Conservation (phyloP, 2,329 filamentous ascomycete species). For the Aspergillus pseudoviridinutans region DNA sequence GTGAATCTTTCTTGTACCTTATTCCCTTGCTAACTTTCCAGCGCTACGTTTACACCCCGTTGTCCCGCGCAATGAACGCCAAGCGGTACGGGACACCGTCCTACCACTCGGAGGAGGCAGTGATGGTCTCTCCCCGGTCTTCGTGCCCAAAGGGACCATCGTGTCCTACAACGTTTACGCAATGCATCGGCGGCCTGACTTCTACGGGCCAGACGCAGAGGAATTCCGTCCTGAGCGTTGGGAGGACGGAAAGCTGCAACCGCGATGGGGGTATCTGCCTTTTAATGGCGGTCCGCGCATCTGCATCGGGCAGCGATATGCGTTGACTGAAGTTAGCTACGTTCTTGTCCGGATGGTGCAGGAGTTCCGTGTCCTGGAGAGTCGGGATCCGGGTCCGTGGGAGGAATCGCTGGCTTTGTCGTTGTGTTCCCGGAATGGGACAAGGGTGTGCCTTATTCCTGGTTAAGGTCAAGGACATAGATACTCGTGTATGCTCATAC, state of each 20-base stretch:
- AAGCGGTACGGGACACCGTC: too few species aligned
- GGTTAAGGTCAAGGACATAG: too few species aligned
- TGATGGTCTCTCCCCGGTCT: too few species aligned
- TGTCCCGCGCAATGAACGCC: too few species aligned
- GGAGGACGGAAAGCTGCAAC: conserved; percentile 12
- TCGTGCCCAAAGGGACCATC: too few species aligned
- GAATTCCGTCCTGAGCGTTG: conserved; percentile 6
- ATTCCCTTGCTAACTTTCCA: not conserved
- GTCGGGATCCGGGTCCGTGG: conserved; percentile 5
- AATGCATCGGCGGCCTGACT: too few species aligned
- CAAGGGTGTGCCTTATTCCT: not conserved
- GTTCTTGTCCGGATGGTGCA: conserved; percentile 5
- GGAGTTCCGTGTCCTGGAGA: conserved; percentile 1
- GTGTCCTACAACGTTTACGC: too few species aligned
- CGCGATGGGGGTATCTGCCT: conserved; percentile 34
- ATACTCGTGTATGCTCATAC: too few species aligned
- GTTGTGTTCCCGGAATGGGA: not conserved
- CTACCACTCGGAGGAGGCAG: too few species aligned
- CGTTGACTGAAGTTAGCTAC: conserved; percentile 5
- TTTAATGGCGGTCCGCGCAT: conserved; percentile 28
- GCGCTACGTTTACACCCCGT: too few species aligned
- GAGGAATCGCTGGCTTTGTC: conserved; percentile 2
- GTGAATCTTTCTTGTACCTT: too few species aligned
- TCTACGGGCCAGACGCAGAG: not conserved
- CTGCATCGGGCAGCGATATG: conserved; percentile 21